Evolutionary conservation across 2,329 filamentous ascomycete genomes (phyloP).

Genomic region (Ilyonectria destructans): DNA sequence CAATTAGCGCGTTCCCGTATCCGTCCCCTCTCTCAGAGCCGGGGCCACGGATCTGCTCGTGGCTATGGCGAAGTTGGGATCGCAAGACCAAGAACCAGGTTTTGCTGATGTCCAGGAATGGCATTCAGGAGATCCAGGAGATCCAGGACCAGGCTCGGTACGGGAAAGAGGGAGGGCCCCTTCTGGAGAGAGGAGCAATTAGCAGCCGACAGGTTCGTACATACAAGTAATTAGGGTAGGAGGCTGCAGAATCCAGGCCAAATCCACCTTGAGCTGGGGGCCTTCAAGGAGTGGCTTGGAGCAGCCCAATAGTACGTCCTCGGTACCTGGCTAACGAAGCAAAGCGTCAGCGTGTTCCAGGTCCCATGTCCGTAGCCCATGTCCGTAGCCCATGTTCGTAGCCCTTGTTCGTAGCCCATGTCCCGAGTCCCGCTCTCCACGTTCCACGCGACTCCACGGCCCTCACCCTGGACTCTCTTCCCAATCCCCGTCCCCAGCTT

Average conservation of each 20-base stretch:
- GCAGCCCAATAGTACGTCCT: conserved; percentile 20
- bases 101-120: conserved; percentile 6
- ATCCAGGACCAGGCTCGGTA: conserved; percentile 16
- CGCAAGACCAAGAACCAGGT: conserved; percentile 7
- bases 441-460: conserved; percentile 47
- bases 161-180: conserved; percentile 1
- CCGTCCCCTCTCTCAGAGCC: conserved; percentile 34
- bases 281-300: not conserved
- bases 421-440: conserved; percentile 43
- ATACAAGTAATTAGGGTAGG: conserved; percentile 1
- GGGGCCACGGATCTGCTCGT: conserved; percentile 35
- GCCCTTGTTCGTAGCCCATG: conserved; percentile 37
- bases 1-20: conserved; percentile 36
- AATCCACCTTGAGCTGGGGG: not conserved
- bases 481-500: conserved; percentile 24
- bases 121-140: conserved; percentile 4
- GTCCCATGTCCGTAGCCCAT: conserved; percentile 38
- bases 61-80: conserved; percentile 34
- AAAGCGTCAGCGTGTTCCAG: conserved; percentile 36
- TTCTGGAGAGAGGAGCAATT: not conserved
- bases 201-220: not conserved
- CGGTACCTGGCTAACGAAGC: conserved; percentile 33
- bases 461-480: conserved; percentile 35
- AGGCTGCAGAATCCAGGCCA: not conserved
- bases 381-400: conserved; percentile 36